These are phyloP conservation scores for Mortierella sp. DNA, from an alignment of 371 early-diverging fungal species.

Conservation along the genomic window DNA sequence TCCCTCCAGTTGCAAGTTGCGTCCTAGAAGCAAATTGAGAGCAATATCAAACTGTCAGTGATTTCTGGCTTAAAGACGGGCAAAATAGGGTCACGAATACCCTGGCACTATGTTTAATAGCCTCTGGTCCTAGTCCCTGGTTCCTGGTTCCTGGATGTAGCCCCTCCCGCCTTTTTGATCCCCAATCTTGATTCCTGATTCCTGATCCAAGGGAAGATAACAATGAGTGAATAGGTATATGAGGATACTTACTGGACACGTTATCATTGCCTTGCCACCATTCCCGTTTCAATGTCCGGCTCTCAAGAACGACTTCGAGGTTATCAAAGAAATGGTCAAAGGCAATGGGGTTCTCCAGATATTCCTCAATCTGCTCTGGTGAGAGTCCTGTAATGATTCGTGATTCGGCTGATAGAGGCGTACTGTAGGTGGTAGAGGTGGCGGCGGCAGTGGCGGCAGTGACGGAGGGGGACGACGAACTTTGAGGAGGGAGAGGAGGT, in stretches of 20 bases:
- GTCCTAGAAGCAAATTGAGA: constrained; percentile 48
- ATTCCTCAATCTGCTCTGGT: constrained; percentile 61
- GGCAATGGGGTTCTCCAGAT: constrained; percentile 62
- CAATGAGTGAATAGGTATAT: background rate
- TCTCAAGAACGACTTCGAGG: constrained; percentile 61
- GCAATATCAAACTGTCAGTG: too few relatives aligned
- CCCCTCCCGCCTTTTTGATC: too few relatives aligned
- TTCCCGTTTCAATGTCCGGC: constrained; percentile 64
- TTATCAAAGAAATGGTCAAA: constrained; percentile 67
- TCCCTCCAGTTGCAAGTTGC: constrained; percentile 61
- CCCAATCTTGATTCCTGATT: too few relatives aligned
- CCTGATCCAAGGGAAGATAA: too few relatives aligned
- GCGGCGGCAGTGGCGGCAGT: background rate
- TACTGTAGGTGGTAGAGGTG: constrained; percentile 6
- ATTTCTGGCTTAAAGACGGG: background rate
- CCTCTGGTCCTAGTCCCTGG: too few relatives aligned
- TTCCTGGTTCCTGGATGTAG: too few relatives aligned
- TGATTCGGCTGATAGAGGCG: background rate
- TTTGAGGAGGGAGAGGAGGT: too few relatives aligned
- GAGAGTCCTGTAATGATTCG: constrained; percentile 31
- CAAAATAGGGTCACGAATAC: too few relatives aligned
- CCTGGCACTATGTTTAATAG: too few relatives aligned
- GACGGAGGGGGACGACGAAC: constrained; percentile 14
- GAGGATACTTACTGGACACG: constrained; percentile 60
- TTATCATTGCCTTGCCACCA: constrained; percentile 66